Percentiles rank a stretch among this genome's conserved stretches.
Evolutionary conservation across 1,139 yeast genomes (phyloP).

Genomic region (Scheffersomyces illinoinensis): DNA sequence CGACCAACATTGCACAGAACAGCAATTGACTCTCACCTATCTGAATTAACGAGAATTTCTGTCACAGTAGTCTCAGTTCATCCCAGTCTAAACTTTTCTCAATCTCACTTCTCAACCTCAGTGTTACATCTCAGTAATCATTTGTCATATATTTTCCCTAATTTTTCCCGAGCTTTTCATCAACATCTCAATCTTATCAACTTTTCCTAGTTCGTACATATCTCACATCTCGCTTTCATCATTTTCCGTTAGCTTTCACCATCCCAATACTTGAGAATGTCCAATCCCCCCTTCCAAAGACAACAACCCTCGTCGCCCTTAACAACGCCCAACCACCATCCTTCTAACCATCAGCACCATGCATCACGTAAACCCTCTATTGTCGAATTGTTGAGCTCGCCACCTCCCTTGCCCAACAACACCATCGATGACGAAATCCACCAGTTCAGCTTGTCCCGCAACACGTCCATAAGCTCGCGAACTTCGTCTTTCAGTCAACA

Average conservation of each 20-base stretch:
- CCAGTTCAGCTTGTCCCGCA: conserved; percentile 45
- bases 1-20: not conserved
- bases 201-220: not conserved
- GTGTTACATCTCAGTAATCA: too few relatives aligned
- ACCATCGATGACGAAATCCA: conserved; percentile 31
- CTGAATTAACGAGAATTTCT: not conserved
- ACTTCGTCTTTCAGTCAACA: conserved; percentile 21
- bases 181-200: not conserved
- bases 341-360: conserved; percentile 11
- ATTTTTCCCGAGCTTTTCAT: not conserved
- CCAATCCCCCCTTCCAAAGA: conserved; percentile 18
- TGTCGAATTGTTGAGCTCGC: conserved; percentile 80
- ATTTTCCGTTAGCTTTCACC: not conserved
- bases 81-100: not conserved
- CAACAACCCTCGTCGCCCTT: conserved; percentile 16
- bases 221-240: not conserved
- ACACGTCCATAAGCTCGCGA: conserved; percentile 40
- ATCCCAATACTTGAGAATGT: conserved; percentile 7
- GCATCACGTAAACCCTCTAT: conserved; percentile 67
- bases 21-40: not conserved
- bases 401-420: conserved; percentile 61
- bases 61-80: not conserved
- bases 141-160: not conserved
- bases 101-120: not conserved
- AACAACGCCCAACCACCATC: conserved; percentile 5